These are phyloP conservation scores for Ciborinia camelliae DNA, from an alignment of 2,329 filamentous ascomycete genomes.

Conservation along the genomic window DNA sequence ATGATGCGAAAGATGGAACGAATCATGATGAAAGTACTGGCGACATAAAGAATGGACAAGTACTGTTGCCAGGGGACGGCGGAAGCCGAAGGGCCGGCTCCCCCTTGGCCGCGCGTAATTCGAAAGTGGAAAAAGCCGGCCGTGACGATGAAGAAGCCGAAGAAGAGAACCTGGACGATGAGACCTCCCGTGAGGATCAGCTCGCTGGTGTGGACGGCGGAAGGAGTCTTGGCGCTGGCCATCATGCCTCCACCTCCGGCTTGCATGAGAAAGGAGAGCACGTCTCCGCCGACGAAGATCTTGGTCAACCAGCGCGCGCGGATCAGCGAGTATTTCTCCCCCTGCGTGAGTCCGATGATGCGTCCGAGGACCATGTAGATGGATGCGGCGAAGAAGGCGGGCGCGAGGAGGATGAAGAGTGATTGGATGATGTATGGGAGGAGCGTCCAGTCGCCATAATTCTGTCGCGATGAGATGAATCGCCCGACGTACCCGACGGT, in stretches of 20 bases:
- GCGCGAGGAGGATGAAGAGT: slow-evolving; percentile 41
- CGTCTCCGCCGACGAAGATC: slow-evolving; percentile 46
- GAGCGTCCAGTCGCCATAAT: slow-evolving; percentile 30
- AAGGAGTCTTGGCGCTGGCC: slow-evolving; percentile 21
- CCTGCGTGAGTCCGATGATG: slow-evolving; percentile 39
- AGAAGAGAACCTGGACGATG: slow-evolving; percentile 49
- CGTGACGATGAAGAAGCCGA: slow-evolving; percentile 46
- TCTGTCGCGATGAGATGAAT: slow-evolving; percentile 24
- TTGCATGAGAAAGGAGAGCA: slow-evolving; percentile 45
- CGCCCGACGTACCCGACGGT: slow-evolving; percentile 41
- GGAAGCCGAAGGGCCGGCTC: neutral
- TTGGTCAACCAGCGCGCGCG: slow-evolving; percentile 40
- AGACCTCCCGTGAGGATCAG: slow-evolving; percentile 48
- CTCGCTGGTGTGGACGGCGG: slow-evolving; percentile 35
- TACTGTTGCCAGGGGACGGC: slow-evolving; percentile 36
- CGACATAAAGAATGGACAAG: slow-evolving; percentile 42
- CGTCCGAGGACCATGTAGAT: slow-evolving; percentile 45
- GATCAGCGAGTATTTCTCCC: slow-evolving; percentile 40
- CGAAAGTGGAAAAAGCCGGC: slow-evolving; percentile 24
- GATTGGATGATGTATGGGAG: slow-evolving; percentile 40
- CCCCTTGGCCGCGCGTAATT: slow-evolving; percentile 20
- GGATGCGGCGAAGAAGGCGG: slow-evolving; percentile 41
- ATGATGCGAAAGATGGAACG: slow-evolving; percentile 48
- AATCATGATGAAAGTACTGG: slow-evolving; percentile 46
- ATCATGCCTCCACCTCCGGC: slow-evolving; percentile 29